Evolutionary conservation across 345 rosid genomes (phyloP), one percentile per base, ranked within the genome.

Genomic region (Rhodamnia argentea): DNA sequence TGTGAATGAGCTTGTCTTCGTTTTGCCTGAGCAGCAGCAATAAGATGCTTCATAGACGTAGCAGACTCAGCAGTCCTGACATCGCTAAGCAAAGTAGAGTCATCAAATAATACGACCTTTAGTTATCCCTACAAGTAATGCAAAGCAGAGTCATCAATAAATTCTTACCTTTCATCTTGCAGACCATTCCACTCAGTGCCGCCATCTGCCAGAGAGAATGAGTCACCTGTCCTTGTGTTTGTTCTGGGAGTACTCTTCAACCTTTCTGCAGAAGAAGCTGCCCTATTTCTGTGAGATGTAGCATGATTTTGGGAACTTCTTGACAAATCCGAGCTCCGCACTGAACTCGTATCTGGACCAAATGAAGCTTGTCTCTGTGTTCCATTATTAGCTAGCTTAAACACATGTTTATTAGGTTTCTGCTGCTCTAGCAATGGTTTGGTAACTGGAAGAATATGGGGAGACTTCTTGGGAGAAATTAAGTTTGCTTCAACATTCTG

Each of bases 1-100:
- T 93, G 98, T 53, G 89, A 90, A 83, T 94, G 98, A 87, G 95
- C 98, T 89, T 91, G 92, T 89, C 87, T 94, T 90, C 98, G 93
- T 89, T 96, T 97, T 74, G 95, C 99, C 88, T 94, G 99, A 87
- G 99, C 99, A 84, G 95, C 98, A 84, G 99, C 98, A 90, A 96
- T 96, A 82, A 97, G 97, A 92, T 92, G 88, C 91, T 94, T 95
- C 96, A 97, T 91, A 64, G 98, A 93, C 87, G 85, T 86, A 82
- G 86, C 86, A 85, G 98, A 91, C 89, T 95, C 97, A 56, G 92
- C 89, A 85, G 93, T 90, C 88, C 90, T 92, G 85, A 93, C 89
- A 85, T 92, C 92, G 23, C 84, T 81, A 89, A 70, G 14, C 81
- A 29, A 64, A 32, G 22, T 37, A 64, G 44, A 64, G 81, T 70